Evolutionary conservation across 768 basidiomycete genomes (phyloP).

Genomic region (Serpula lacrymans): DNA sequence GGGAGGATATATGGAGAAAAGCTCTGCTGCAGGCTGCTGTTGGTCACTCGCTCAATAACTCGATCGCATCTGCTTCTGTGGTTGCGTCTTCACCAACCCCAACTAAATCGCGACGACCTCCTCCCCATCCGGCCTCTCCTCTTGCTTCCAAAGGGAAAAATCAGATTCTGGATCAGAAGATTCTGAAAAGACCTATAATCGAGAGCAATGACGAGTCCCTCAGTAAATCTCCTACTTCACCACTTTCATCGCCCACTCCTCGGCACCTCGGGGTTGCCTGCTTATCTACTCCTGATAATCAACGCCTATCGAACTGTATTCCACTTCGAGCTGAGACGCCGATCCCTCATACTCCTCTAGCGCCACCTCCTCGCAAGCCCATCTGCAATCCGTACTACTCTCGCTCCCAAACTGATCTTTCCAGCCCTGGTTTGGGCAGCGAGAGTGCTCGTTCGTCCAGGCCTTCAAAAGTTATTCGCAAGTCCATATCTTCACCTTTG

Average conservation of each 20-base stretch:
- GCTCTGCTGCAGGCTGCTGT: conserved; percentile 76
- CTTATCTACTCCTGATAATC: conserved; percentile 28
- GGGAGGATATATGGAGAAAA: conserved; percentile 72
- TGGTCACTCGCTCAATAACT: conserved; percentile 65
- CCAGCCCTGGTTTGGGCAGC: conserved; percentile 18
- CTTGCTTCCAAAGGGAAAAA: conserved; percentile 19
- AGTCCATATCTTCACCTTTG: conserved; percentile 51
- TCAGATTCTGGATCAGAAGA: conserved; percentile 39
- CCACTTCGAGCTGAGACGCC: conserved; percentile 67
- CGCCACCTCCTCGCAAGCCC: conserved; percentile 59
- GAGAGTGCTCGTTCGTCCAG: conserved; percentile 7
- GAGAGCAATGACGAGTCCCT: conserved; percentile 24
- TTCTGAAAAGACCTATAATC: conserved; percentile 39
- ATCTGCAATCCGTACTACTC: conserved; percentile 44
- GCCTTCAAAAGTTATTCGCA: conserved; percentile 34
- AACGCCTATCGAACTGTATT: conserved; percentile 38
- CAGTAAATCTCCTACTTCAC: conserved; percentile 6
- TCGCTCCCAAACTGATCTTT: conserved; percentile 53
- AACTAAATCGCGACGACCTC: conserved; percentile 24
- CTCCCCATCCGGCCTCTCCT: conserved; percentile 20
- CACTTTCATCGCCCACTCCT: conserved; percentile 5
- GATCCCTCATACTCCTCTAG: conserved; percentile 55
- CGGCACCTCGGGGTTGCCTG: conserved; percentile 12
- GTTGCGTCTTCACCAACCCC: conserved; percentile 39
- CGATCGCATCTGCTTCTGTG: conserved; percentile 45